Percentiles rank a stretch among this genome's conserved stretches.
These are phyloP conservation scores for Chaetomium strumarium DNA, from an alignment of 2,329 filamentous ascomycete species.

Conservation along the genomic window DNA sequence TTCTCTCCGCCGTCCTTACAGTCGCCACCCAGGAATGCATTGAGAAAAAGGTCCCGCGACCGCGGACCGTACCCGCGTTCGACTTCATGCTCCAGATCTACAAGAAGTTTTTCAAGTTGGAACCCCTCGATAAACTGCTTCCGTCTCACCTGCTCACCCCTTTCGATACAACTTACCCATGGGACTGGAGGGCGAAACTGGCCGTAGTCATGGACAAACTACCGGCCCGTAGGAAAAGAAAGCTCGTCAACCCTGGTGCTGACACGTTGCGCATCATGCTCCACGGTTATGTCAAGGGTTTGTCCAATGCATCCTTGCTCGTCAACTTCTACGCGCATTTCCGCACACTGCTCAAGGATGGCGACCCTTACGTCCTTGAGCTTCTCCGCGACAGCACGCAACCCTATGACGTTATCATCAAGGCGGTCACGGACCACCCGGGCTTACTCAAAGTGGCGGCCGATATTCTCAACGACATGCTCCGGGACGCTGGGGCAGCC, in stretches of 20 bases:
- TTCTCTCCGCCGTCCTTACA: slow-evolving; percentile 47
- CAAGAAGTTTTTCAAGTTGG: slow-evolving; percentile 41
- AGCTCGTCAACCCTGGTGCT: slow-evolving; percentile 31
- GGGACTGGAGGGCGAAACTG: slow-evolving; percentile 18
- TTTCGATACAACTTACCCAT: not conserved
- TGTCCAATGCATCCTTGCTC: slow-evolving; percentile 36
- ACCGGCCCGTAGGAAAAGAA: slow-evolving; percentile 11
- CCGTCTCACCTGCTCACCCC: not conserved
- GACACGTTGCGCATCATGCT: slow-evolving; percentile 43
- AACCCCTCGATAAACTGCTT: slow-evolving; percentile 38
- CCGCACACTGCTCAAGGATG: slow-evolving; percentile 34
- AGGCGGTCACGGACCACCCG: slow-evolving; percentile 39
- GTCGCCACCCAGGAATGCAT: slow-evolving; percentile 38
- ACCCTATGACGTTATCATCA: slow-evolving; percentile 46
- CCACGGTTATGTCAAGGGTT: slow-evolving; percentile 39
- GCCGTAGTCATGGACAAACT: slow-evolving; percentile 17
- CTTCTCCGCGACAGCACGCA: slow-evolving; percentile 36
- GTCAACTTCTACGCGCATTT: slow-evolving; percentile 44
- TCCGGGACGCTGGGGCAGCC: slow-evolving; percentile 32
- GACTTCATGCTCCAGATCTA: slow-evolving; percentile 45
- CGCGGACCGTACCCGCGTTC: slow-evolving; percentile 37
- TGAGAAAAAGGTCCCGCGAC: slow-evolving; percentile 25
- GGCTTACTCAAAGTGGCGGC: slow-evolving; percentile 40
- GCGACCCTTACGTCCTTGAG: slow-evolving; percentile 32
- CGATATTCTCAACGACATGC: slow-evolving; percentile 47